Evolutionary conservation across 192 early-diverging fungal genomes (phyloP).

Genomic region (Phlyctochytrium bullatum): DNA sequence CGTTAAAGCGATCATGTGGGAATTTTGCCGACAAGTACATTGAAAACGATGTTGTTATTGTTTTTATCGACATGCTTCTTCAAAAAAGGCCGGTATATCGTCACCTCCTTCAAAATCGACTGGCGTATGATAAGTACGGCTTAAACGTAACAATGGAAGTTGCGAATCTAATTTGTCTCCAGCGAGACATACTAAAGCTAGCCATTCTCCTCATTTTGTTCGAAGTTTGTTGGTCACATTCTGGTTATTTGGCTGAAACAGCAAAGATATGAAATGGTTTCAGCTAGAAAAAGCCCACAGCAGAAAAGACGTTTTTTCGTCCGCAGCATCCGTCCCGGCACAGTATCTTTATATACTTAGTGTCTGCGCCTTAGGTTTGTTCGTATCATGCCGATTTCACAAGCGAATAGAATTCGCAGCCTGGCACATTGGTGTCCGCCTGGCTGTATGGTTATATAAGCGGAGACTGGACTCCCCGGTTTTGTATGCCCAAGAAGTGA

Average conservation of each 20-base stretch:
- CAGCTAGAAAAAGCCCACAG: constrained; percentile 68
- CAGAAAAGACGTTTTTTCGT: constrained; percentile 57
- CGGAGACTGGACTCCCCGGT: too few species aligned
- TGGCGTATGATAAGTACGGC: constrained; percentile 28
- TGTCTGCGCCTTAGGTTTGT: constrained; percentile 63
- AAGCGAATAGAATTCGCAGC: constrained; percentile 47
- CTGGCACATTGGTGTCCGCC: constrained; percentile 56
- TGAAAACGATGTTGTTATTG: constrained; percentile 82
- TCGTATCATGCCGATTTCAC: not conserved
- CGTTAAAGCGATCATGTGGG: constrained; percentile 11
- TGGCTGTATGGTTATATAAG: constrained; percentile 39
- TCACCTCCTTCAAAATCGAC: constrained; percentile 81
- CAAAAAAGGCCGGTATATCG: constrained; percentile 84
- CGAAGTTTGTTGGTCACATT: constrained; percentile 67
- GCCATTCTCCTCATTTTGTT: constrained; percentile 80
- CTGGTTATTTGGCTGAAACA: not conserved
- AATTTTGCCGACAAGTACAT: constrained; percentile 88
- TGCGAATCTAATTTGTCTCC: not conserved
- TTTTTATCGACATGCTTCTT: constrained; percentile 90
- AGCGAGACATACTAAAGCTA: constrained; percentile 71
- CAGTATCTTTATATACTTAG: constrained; percentile 78
- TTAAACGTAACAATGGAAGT: constrained; percentile 16
- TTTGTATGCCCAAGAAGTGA: constrained; percentile 6
- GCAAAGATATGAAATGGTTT: constrained; percentile 83
- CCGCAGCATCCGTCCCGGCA: constrained; percentile 48